Base-by-base conservation (phyloP, 345 rosid species). In the Moricandia moricandioides region DNA sequence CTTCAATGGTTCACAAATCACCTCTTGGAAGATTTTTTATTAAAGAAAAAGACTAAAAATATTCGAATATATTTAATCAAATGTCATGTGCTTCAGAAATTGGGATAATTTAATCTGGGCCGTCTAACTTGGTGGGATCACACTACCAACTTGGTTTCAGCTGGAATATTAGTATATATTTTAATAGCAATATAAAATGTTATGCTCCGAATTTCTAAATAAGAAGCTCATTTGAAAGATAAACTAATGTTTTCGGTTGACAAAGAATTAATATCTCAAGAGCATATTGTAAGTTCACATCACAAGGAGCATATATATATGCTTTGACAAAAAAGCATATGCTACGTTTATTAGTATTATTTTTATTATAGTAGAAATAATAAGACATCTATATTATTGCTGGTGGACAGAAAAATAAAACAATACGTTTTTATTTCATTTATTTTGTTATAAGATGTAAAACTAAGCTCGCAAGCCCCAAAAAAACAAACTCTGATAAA, bases 1-100 rank as follows among this genome's bases (percentile, higher is more conserved):
- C 64, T 63, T 65, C 77, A 59, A 71, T 56, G 72, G 76, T 47
- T 71, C 80, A 47, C 55, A 65, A 77, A 71, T 57, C 76, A 59
- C 69, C 47, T 71, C 47, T 27, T 18, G 17, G 17, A 45, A 4
- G 18, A 21, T 43, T 56, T 57, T 9, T 47, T 47, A 47, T 40
- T 37, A 63, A 7, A n/a, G 17, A 18, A 8, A 62, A 62, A 31
- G 3, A 71, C 54, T 47, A 47, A 59, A 49, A 65, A 71, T 31
- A 77, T 65, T 34, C 35, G 72, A 65, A 65, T 21, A 21, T 71
- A 56, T 47, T 34, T 65, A 58, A 71, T 65, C 18, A 77, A 57
- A 65, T 66, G 45, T 65, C 56, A 71, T 58, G 33, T 77, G 47
- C 61, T 56, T 70, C 37, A 43, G 67, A 65, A 43, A 51, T 56